A percentile compares a stretch with the other conserved stretches of the same genome.
Conservation (phyloP, 202 grass and related monocot species). For the Panicum virgatum region DNA sequence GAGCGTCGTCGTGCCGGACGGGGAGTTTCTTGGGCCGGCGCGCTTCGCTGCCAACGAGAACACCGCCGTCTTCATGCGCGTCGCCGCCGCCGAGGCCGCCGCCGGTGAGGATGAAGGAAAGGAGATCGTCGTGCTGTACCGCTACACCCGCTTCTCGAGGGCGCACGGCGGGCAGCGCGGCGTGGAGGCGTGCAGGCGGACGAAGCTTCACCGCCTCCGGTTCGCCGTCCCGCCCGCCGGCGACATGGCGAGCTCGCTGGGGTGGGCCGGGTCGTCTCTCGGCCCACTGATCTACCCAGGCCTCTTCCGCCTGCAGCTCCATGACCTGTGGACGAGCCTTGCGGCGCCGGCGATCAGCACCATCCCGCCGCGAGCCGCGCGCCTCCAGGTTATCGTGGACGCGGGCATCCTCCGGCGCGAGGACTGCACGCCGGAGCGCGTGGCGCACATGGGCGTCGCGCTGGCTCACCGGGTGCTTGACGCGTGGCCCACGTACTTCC, state of each 20-base stretch:
- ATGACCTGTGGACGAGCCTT: not conserved
- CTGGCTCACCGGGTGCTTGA: not conserved
- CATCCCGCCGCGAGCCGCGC: not conserved
- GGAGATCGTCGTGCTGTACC: slow-evolving; percentile 27
- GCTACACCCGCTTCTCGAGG: slow-evolving; percentile 16
- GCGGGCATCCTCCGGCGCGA: slow-evolving; percentile 21
- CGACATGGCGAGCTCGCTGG: not conserved
- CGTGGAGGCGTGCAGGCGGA: not conserved
- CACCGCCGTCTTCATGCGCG: not conserved
- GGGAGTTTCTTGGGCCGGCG: not conserved
- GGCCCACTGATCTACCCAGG: slow-evolving; percentile 10
- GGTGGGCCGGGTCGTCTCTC: not conserved
- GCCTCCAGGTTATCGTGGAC: slow-evolving; percentile 10
- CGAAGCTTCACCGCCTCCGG: not conserved
- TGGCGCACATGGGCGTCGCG: not conserved
- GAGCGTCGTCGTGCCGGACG: not conserved
- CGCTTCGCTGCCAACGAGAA: not conserved
- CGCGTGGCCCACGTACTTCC: not conserved
- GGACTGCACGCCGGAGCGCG: not conserved
- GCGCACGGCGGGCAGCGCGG: not conserved
- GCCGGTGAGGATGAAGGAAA: not conserved
- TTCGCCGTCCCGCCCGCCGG: not conserved
- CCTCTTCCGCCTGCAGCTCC: not conserved
- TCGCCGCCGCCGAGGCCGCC: not conserved
- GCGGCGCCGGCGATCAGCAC: too few relatives aligned